Conservation (phyloP, 345 rosid species). For the Arabidopsis arenosa region DNA sequence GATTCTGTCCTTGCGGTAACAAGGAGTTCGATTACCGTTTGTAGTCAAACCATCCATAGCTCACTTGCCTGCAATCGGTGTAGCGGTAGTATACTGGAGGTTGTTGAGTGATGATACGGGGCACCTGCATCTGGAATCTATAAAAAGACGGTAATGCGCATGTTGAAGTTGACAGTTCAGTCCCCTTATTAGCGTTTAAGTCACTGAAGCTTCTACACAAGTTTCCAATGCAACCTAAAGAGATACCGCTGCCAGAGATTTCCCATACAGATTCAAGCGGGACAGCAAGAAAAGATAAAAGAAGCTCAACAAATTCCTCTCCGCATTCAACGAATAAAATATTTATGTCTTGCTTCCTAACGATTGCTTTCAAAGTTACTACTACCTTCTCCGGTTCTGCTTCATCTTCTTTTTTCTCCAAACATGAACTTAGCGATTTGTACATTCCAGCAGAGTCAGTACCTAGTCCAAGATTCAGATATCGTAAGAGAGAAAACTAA, state of each 20-base stretch:
- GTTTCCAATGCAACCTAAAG: conserved; percentile 21
- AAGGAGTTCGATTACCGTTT: not conserved
- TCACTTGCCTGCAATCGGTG: not conserved
- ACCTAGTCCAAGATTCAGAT: not conserved
- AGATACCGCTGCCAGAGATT: not conserved
- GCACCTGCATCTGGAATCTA: not conserved
- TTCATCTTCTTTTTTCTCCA: not conserved
- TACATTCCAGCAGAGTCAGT: conserved; percentile 9
- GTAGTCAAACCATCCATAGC: not conserved
- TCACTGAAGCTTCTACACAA: conserved; percentile 11
- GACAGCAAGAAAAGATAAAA: conserved; percentile 1
- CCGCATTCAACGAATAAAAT: conserved; percentile 1
- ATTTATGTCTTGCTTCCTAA: conserved; percentile 18
- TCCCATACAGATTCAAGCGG: not conserved
- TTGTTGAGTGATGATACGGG: not conserved
- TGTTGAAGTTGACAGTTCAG: not conserved
- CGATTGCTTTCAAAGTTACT: not conserved
- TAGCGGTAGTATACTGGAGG: not conserved
- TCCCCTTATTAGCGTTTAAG: not conserved
- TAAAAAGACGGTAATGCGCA: conserved; percentile 3
- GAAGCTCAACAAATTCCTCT: conserved; percentile 29
- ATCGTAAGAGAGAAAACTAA: not conserved
- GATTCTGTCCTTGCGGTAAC: not conserved
- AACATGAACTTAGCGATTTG: not conserved
- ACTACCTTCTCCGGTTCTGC: not conserved